Percentiles rank a stretch among this genome's conserved stretches.
phyloP scores from a whole-genome alignment of 306 rosid species.

The Dicorynia guianensis region DNA sequence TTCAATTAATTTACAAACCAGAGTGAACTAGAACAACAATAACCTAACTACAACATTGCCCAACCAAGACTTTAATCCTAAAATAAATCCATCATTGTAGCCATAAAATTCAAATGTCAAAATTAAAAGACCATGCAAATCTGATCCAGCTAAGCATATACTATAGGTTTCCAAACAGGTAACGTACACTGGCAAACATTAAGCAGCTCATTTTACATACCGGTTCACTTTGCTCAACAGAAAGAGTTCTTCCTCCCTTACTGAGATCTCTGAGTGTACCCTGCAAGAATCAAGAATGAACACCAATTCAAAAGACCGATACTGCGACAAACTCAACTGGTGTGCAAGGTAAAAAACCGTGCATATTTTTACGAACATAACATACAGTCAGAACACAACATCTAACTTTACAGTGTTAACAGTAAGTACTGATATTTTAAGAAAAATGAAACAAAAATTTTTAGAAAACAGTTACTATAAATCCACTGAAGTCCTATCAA shows the following conservation, averaged over 20 bases:
- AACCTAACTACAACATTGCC: constrained; percentile 17
- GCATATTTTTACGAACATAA: constrained; percentile 15
- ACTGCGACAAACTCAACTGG: constrained; percentile 31
- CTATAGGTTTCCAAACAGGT: constrained; percentile 10
- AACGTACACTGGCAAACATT: constrained; percentile 15
- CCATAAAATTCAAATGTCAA: constrained; percentile 21
- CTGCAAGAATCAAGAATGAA: constrained; percentile 60
- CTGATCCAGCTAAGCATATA: constrained; percentile 15
- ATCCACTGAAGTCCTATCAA: constrained; percentile 3
- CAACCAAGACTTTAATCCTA: background rate
- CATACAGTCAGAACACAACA: constrained; percentile 33
- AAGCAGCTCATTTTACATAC: constrained; percentile 54
- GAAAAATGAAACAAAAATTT: too few species aligned
- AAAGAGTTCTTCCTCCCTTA: constrained; percentile 80
- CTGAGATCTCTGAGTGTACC: constrained; percentile 97
- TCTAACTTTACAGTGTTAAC: background rate
- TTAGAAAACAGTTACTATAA: background rate
- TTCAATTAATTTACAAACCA: constrained; percentile 10
- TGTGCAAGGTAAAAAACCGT: constrained; percentile 26
- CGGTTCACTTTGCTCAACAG: constrained; percentile 67
- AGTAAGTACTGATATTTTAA: background rate
- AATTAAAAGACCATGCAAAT: constrained; percentile 22
- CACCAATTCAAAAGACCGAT: constrained; percentile 20
- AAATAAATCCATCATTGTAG: constrained; percentile 1
- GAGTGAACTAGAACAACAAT: constrained; percentile 13